phyloP scores from a whole-genome alignment of 495 filamentous ascomycete genomes.

The Aspergillus heteromorphus region DNA sequence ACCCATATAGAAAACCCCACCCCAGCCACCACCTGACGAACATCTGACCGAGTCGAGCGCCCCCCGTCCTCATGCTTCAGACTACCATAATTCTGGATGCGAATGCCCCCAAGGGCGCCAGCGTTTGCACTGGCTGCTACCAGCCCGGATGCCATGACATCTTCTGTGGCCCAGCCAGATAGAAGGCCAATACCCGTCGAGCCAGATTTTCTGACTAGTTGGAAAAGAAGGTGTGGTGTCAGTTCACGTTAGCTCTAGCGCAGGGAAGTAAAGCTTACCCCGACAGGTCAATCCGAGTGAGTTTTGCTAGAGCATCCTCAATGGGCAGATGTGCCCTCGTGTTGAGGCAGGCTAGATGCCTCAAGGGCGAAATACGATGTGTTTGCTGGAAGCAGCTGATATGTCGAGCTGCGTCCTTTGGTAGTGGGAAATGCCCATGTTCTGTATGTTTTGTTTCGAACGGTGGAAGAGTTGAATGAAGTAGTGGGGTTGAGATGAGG shows the following conservation, averaged over 20 bases:
- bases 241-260: neutral
- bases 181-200: neutral
- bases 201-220: neutral
- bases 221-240: neutral
- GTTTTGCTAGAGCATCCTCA: constrained; percentile 4
- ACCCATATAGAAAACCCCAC: neutral
- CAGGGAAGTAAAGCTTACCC: neutral
- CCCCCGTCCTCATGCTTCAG: neutral
- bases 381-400: neutral
- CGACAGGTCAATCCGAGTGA: constrained; percentile 3
- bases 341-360: neutral
- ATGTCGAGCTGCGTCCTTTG: neutral
- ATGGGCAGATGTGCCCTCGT: neutral
- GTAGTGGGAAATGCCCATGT: no score
- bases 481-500: no score
- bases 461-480: no score
- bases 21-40: neutral
- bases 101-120: neutral
- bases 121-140: neutral
- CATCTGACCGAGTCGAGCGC: neutral
- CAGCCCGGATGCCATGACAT: neutral
- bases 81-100: constrained; percentile 1
- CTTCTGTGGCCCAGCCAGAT: constrained; percentile 2
- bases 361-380: neutral
- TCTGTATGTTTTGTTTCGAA: no score